These are phyloP conservation scores for Candida sp. DNA, from an alignment of 1,139 yeast genomes.

Conservation along the genomic window DNA sequence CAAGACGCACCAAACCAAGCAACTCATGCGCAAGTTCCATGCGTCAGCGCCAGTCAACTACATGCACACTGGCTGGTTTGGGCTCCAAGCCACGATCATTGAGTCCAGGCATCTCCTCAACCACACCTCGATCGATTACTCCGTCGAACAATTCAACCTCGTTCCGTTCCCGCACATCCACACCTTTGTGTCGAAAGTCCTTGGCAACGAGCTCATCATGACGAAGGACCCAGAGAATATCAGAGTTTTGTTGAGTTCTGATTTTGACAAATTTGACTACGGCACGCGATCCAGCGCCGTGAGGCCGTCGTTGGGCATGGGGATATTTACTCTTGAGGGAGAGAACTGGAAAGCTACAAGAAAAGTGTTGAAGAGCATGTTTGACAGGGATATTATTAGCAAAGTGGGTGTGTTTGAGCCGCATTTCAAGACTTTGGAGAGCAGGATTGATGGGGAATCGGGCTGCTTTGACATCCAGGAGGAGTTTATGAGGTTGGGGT, in stretches of 20 bases:
- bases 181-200: slow-evolving; percentile 10
- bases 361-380: slow-evolving; percentile 58
- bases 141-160: not conserved
- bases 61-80: slow-evolving; percentile 14
- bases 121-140: not conserved
- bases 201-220: slow-evolving; percentile 20
- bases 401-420: slow-evolving; percentile 48
- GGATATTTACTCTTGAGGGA: slow-evolving; percentile 59
- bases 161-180: not conserved
- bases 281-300: slow-evolving; percentile 46
- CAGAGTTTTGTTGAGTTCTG: slow-evolving; percentile 39
- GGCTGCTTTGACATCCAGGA: slow-evolving; percentile 37
- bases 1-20: not conserved
- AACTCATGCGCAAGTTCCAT: not conserved
- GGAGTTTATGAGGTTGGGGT: slow-evolving; percentile 37
- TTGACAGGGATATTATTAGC: slow-evolving; percentile 53
- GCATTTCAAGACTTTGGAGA: slow-evolving; percentile 40
- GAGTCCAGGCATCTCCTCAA: not conserved
- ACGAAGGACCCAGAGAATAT: slow-evolving; percentile 34
- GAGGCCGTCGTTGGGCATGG: slow-evolving; percentile 52
- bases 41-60: slow-evolving; percentile 1
- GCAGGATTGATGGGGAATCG: slow-evolving; percentile 30
- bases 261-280: slow-evolving; percentile 52
- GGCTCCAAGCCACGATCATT: not conserved
- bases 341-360: slow-evolving; percentile 60